Evolutionary conservation across 2,329 filamentous ascomycete species (phyloP).

Genomic region (Colletotrichum orbiculare): DNA sequence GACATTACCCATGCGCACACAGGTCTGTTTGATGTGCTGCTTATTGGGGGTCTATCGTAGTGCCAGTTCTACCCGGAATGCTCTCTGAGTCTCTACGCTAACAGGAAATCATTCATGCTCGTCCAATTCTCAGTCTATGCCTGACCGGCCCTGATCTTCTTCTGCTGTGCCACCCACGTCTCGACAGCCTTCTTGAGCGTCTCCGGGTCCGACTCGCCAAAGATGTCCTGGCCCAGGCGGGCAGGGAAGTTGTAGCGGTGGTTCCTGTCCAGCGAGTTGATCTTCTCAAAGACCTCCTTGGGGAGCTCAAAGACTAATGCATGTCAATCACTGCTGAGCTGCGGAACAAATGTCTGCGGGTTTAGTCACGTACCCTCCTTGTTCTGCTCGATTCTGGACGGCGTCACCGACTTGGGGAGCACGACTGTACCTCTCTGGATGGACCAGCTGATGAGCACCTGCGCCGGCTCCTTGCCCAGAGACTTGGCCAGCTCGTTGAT

Average conservation of each 20-base stretch:
- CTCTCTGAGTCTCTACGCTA: neutral
- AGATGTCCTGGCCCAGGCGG: constrained; percentile 55
- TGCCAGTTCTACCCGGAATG: neutral
- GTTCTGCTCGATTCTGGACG: constrained; percentile 61
- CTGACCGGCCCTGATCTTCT: constrained; percentile 41
- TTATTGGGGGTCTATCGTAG: neutral
- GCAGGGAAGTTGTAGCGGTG: constrained; percentile 57
- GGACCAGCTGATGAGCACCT: constrained; percentile 65
- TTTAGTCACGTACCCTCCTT: constrained; percentile 41
- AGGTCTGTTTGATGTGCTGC: neutral
- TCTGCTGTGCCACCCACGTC: constrained; percentile 49
- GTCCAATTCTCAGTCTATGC: neutral
- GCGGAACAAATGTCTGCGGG: neutral
- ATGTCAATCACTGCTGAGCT: constrained; percentile 2
- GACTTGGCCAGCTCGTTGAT: constrained; percentile 64
- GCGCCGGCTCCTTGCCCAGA: constrained; percentile 62
- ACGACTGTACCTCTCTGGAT: constrained; percentile 64
- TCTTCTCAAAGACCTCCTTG: constrained; percentile 49
- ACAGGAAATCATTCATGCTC: neutral
- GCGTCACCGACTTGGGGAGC: constrained; percentile 65
- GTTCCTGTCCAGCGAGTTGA: constrained; percentile 51
- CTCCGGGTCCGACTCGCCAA: constrained; percentile 52
- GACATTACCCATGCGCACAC: constrained; percentile 1
- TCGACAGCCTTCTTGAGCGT: constrained; percentile 48
- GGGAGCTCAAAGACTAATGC: constrained; percentile 47